phyloP scores from a whole-genome alignment of 345 rosid species.

The Aquilaria sinensis region DNA sequence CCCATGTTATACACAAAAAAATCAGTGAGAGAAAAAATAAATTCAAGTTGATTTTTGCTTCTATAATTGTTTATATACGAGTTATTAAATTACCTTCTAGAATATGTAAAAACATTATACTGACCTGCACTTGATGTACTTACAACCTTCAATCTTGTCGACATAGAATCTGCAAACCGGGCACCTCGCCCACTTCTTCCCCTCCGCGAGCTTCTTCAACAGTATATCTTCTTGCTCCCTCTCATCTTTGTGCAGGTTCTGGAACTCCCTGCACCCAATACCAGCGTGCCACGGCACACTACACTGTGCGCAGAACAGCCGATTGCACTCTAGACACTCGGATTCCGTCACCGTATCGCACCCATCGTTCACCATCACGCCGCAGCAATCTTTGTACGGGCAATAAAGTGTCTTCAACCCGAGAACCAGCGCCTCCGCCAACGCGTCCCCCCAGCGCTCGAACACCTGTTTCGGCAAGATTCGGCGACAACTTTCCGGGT shows the following conservation, averaged over 20 bases:
- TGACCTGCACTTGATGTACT: conserved; percentile 37
- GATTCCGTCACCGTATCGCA: conserved; percentile 3
- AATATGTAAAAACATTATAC: not conserved
- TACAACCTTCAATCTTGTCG: conserved; percentile 38
- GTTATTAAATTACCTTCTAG: too few relatives aligned
- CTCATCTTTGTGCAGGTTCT: conserved; percentile 20
- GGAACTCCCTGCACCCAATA: conserved; percentile 24
- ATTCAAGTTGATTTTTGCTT: too few relatives aligned
- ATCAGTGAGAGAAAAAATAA: too few relatives aligned
- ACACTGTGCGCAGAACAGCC: conserved; percentile 27
- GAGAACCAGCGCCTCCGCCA: conserved; percentile 36
- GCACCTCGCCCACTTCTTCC: conserved; percentile 30
- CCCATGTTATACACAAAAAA: too few relatives aligned
- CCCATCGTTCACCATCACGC: conserved; percentile 12
- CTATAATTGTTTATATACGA: too few relatives aligned
- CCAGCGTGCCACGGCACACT: conserved; percentile 32
- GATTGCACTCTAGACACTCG: conserved; percentile 24
- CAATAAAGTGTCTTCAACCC: conserved; percentile 27
- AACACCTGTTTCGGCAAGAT: conserved; percentile 41
- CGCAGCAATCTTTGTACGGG: conserved; percentile 38
- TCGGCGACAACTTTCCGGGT: conserved; percentile 28
- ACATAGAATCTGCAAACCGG: conserved; percentile 36
- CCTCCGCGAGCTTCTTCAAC: conserved; percentile 29
- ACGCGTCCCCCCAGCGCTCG: conserved; percentile 39
- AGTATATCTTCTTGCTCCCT: conserved; percentile 21